phyloP scores from a whole-genome alignment of 768 basidiomycete genomes.

The Xanthoconium stramineum region DNA sequence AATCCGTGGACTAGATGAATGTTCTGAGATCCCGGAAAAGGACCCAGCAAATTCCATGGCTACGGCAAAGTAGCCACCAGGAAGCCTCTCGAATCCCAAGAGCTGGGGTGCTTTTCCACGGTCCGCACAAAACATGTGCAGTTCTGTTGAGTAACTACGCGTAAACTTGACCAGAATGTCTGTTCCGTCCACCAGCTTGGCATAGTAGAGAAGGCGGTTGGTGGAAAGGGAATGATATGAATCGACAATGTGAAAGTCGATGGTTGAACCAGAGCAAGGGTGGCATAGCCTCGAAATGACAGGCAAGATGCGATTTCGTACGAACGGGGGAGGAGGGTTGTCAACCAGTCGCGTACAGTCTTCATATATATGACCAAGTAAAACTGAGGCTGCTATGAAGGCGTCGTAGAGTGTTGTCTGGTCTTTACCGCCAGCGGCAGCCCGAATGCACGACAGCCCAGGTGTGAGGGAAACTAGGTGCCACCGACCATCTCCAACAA shows the following conservation, averaged over 20 bases:
- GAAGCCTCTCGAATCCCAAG: background rate
- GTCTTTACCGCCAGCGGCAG: background rate
- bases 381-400: background rate
- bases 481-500: background rate
- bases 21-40: background rate
- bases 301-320: background rate
- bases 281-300: background rate
- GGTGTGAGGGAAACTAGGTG: background rate
- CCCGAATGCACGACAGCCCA: background rate
- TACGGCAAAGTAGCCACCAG: background rate
- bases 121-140: background rate
- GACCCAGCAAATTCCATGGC: background rate
- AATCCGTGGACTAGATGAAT: too few relatives aligned
- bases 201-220: background rate
- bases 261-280: background rate
- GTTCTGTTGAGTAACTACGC: background rate
- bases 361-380: background rate
- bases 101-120: background rate
- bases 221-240: accelerated
- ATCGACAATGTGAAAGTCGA: background rate
- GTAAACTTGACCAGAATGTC: background rate
- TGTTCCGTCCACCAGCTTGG: background rate
- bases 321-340: background rate
- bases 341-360: background rate
- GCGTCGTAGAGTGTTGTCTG: background rate